phyloP scores from a whole-genome alignment of 2,329 filamentous ascomycete genomes.

The Cercospora janseana region DNA sequence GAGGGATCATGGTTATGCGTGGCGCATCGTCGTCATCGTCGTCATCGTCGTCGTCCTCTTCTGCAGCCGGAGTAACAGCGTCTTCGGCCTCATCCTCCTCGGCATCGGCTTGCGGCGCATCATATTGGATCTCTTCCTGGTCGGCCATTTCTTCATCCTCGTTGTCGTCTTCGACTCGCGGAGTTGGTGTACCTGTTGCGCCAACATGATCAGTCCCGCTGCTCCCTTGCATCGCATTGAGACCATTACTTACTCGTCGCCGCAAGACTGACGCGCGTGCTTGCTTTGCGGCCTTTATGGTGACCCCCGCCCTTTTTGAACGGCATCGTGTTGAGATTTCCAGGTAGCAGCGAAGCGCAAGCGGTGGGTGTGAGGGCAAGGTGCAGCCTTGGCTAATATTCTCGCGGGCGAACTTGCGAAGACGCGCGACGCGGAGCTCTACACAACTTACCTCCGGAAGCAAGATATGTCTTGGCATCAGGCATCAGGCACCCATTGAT shows the following conservation, averaged over 20 bases:
- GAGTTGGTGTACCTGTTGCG: conserved; percentile 30
- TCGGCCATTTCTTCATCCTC: conserved; percentile 37
- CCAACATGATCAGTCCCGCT: conserved; percentile 7
- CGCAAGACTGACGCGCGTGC: conserved; percentile 26
- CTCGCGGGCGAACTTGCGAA: neutral
- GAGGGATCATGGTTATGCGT: conserved; percentile 40
- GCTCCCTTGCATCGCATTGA: conserved; percentile 12
- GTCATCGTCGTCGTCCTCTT: conserved; percentile 34
- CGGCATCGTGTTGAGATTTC: conserved; percentile 23
- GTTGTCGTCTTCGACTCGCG: conserved; percentile 27
- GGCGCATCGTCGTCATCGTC: conserved; percentile 36
- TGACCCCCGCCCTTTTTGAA: conserved; percentile 32
- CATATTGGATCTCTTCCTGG: conserved; percentile 27
- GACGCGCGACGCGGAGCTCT: conserved; percentile 2
- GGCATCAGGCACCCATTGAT: neutral
- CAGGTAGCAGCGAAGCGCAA: neutral
- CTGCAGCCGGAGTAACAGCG: conserved; percentile 28
- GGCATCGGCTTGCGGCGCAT: conserved; percentile 23
- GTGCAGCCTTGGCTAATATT: neutral
- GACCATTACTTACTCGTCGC: conserved; percentile 19
- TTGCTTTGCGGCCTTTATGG: conserved; percentile 27
- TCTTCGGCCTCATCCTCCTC: conserved; percentile 28
- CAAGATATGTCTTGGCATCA: neutral
- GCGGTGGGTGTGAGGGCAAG: neutral
- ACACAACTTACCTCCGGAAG: neutral